These are phyloP conservation scores for Pythium coloratum DNA, from an alignment of 352 stramenopile genomes.

Conservation along the genomic window DNA sequence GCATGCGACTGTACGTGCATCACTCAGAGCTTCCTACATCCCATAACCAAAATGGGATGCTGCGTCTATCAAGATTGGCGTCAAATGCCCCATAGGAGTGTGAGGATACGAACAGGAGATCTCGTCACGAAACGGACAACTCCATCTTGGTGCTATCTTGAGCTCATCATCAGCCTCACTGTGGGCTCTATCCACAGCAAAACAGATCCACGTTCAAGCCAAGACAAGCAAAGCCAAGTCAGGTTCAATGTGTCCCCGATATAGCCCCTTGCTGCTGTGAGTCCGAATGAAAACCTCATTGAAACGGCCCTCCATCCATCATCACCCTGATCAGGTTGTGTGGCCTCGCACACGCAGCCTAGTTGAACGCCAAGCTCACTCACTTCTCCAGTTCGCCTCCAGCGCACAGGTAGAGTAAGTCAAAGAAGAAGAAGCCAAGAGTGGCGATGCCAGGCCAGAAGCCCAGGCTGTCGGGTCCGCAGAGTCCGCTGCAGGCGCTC, in stretches of 20 bases:
- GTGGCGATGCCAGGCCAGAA: constrained; percentile 12
- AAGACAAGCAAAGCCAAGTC: no score
- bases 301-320: neutral
- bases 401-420: neutral
- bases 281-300: neutral
- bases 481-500: constrained; percentile 16
- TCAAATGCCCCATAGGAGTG: no score
- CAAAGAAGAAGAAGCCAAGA: neutral
- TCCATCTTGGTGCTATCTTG: no score
- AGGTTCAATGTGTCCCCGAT: no score
- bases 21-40: neutral
- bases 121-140: no score
- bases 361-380: neutral
- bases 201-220: no score
- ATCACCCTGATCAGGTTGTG: neutral
- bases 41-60: neutral
- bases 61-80: neutral
- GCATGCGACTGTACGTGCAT: neutral
- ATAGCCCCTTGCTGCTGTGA: no score
- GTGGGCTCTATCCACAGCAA: no score
- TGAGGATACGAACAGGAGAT: no score
- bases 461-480: neutral
- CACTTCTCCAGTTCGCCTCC: constrained; percentile 9
- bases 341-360: neutral
- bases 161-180: no score